Base-by-base conservation (phyloP, 371 early-diverging fungal species). In the Thermomucor indicae-seudaticae region DNA sequence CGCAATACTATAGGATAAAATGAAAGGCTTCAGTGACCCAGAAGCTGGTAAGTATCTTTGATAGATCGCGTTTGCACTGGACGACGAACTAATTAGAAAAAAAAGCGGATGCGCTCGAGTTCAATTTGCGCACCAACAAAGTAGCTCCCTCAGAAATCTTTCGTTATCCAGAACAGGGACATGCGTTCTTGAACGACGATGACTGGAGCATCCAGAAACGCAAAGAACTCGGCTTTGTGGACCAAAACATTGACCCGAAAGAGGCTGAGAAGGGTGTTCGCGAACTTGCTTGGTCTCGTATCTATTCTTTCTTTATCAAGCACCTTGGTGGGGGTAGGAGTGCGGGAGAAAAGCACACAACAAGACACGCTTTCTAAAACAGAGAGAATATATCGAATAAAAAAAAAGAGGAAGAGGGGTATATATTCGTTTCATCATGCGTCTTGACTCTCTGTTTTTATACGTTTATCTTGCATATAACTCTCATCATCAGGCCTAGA, bases 161-260 rank as follows among this genome's bases (percentile, higher is more conserved):
- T 44, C 53, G 64, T 19, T 62, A 74, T 62, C 65, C 58, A 41
- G 47, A 60, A n/a, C 64, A 66, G 56, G 75, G 66, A 4, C 81
- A 80, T 41, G 81, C 75, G 6, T 80, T 80, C 52, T 66, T 78
- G 65, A 80, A 78, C 43, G 75, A 72, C 31, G 62, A 65, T 25
- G 57, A 49, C 8, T 69, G 74, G 70, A 49, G 47, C 34, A 53
- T 64, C 24, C 45, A 62, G 17, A 62, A 60, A 43, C 63, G 75
- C 25, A 72, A 70, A 34, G 67, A 62, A 43, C 49, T 68, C n/a
- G 68, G 65, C 6, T 68, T 75, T 38, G 61, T 65, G 11, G 59
- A 58, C 43, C 64, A 65, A 19, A 25, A 45, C 10, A 53, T 49
- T 39, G 70, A 69, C 17, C 60, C 63, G 16, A 49, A 55, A 17